Evolutionary conservation across 495 filamentous ascomycete species (phyloP), one percentile per base, ranked within the genome.

Genomic region (Trichoderma parareesei): DNA sequence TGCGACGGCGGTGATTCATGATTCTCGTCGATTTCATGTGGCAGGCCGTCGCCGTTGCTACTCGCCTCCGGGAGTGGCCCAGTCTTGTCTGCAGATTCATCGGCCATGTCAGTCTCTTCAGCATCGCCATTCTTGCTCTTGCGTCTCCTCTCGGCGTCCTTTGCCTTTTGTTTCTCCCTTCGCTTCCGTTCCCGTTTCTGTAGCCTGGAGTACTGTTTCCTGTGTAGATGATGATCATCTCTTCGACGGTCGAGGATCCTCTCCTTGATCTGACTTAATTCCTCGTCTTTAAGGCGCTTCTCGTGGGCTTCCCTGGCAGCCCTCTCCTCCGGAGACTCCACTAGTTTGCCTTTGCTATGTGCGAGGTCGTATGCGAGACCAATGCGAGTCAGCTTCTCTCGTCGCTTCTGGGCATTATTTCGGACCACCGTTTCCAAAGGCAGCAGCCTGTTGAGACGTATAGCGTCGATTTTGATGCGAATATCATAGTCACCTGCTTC

Each of bases 341-440:
- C 73, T 20, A 88, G 78, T 27, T 87, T 81, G 18, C 87, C 89
- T 72, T 92, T 93, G 43, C 86, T 87, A 70, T 95, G 90, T 4
- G 92, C 91, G 10, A 93, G 75, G 70, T 97, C 93, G 65, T 96
- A 95, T 5, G 88, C 86, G 38, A 89, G 81, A 4, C 90, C 92
- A 27, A 93, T 86, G 64, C 89, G 87, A 3, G 92, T 83, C 2
- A 97, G 80, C 73, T 97, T 97, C 59, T 93, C 90, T 38, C 91
- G 86, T 35, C 84, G 81, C 1, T 72, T 71, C 46, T 82, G 79
- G 35, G 87, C 88, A 63, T 87, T 82, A 4, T 80, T 76, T 38
- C 83, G 82, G 8, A 95, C 84, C 5, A 87, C 85, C 1, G 91
- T 83, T 68, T 93, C 89, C 14, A 89, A 82, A 3, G 84, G 83